These are phyloP conservation scores for Ogataea paradorogensis DNA, from an alignment of 805 yeast species.

Conservation along the genomic window DNA sequence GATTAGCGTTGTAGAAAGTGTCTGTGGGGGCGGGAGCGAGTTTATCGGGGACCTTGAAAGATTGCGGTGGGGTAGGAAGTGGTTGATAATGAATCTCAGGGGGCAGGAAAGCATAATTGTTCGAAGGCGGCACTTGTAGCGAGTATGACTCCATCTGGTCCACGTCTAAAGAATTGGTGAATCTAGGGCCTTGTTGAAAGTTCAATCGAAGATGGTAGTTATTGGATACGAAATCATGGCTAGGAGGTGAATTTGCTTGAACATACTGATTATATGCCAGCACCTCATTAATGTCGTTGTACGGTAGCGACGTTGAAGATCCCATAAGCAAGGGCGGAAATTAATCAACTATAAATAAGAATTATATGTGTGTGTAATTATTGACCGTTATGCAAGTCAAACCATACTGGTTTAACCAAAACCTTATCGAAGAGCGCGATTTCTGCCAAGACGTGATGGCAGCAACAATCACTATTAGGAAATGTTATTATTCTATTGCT, in stretches of 20 bases:
- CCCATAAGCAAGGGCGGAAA: conserved; percentile 6
- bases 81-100: conserved; percentile 5
- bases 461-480: background rate
- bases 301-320: conserved; percentile 9
- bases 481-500: conserved; percentile 5
- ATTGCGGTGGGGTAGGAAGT: conserved; percentile 15
- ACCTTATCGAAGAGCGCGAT: conserved; percentile 6
- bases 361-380: too few relatives aligned
- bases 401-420: background rate
- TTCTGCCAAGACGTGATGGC: conserved; percentile 3
- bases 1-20: conserved; percentile 10
- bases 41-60: conserved; percentile 3
- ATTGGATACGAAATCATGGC: conserved; percentile 1
- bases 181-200: conserved; percentile 4
- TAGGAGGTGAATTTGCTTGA: conserved; percentile 10
- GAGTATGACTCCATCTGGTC: background rate
- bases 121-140: conserved; percentile 1
- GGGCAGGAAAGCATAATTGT: conserved; percentile 3
- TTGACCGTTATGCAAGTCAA: conserved; percentile 2
- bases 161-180: background rate
- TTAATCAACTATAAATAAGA: background rate
- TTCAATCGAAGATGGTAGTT: background rate
- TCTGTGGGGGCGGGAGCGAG: conserved; percentile 9
- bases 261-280: conserved; percentile 14
- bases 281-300: conserved; percentile 15